Base-by-base conservation (phyloP, 2,329 filamentous ascomycete genomes). In the Paecilomyces fulvus region DNA sequence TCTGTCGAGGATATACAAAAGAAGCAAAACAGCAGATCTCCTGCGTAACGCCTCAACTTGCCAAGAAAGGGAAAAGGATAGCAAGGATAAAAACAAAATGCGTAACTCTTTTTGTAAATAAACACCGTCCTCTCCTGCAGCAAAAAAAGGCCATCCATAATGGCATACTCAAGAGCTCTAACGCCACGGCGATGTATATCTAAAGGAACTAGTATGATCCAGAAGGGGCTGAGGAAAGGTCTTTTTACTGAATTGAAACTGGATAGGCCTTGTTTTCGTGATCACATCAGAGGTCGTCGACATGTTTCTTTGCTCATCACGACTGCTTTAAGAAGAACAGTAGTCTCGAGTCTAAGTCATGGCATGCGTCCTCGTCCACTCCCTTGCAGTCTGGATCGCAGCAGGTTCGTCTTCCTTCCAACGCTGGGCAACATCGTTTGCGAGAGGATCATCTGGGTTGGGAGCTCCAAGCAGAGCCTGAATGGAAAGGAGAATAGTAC, bases 401-500 rank as follows among this genome's bases (percentile, higher is more conserved):
- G 89, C 90, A 61, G 86, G 85, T 75, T 97, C 90, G 68, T 99
- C 87, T 68, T 97, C 91, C 79, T 97, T 96, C 94, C 94, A 99
- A 70, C 88, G 87, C 79, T 97, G 95, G 33, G 94, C 94, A 48
- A 99, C 94, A 63, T 99, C 92, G 70, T 96, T 95, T 52, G 94
- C 95, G 48, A 99, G 84, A n/a, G 94, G 95, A 70, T 99, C 94
- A 68, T 99, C 94, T 30, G 95, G 94, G 75, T 99, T 99, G 12
- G 94, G 94, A 5, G 94, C 92, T 49, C 94, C 94, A 12, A 99
- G 85, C 23, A 99, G 83, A 53, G 94, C 94, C 75, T 99, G 95
- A 71, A 99, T 99, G 9, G 92, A 97, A 55, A 99, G 85, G n/a
- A 99, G 84, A 64, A 99, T 99, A 6, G 94, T 99, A 61, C 94